Evolutionary conservation across 2,329 filamentous ascomycete species (phyloP).

Genomic region (Fusarium camptoceras): DNA sequence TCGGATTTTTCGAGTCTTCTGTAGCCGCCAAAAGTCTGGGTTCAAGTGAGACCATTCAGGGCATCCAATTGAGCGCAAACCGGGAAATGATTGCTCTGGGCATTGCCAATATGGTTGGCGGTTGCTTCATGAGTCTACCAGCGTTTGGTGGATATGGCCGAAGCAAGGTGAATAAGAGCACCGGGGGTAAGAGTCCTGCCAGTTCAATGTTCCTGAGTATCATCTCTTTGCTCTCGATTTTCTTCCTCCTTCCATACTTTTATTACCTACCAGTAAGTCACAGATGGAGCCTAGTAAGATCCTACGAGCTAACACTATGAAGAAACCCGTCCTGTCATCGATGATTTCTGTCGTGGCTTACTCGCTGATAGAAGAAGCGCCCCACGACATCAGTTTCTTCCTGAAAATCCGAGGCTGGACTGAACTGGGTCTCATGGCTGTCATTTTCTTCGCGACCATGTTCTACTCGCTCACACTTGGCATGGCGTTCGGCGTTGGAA

Average conservation of each 20-base stretch:
- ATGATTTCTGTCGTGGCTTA: constrained; percentile 97
- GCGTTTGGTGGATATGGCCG: constrained; percentile 96
- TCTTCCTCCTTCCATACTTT: constrained; percentile 89
- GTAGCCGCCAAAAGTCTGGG: constrained; percentile 94
- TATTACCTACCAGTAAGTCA: constrained; percentile 90
- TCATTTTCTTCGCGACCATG: constrained; percentile 92
- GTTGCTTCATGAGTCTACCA: constrained; percentile 91
- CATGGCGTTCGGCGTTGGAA: constrained; percentile 91
- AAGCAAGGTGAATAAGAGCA: constrained; percentile 94
- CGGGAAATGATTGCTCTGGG: constrained; percentile 93
- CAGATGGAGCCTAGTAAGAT: background rate
- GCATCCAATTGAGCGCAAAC: constrained; percentile 88
- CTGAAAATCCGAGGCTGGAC: constrained; percentile 84
- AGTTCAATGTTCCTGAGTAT: constrained; percentile 87
- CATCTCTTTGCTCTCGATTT: constrained; percentile 82
- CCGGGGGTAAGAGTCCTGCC: constrained; percentile 93
- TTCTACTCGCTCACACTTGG: constrained; percentile 95
- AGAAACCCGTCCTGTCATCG: constrained; percentile 93
- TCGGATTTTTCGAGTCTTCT: constrained; percentile 98
- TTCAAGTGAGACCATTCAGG: constrained; percentile 75
- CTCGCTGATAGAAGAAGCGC: constrained; percentile 94
- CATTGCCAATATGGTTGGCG: constrained; percentile 88
- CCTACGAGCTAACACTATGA: constrained; percentile 16
- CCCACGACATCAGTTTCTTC: constrained; percentile 93
- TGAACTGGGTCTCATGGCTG: constrained; percentile 86